These are phyloP conservation scores for Pichia sp. DNA, from an alignment of 1,139 yeast species.

Conservation along the genomic window DNA sequence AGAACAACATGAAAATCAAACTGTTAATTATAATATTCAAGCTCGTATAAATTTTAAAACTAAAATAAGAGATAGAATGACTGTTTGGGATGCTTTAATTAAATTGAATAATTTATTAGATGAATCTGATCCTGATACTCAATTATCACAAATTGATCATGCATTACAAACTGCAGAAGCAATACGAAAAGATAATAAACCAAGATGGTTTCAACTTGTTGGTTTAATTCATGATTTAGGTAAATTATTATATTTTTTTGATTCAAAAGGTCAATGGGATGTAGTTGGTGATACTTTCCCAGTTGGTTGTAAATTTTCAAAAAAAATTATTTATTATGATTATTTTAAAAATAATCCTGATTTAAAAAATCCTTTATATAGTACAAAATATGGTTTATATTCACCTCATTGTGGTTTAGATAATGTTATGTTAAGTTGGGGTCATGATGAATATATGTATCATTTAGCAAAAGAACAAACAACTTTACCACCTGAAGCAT, in stretches of 20 bases:
- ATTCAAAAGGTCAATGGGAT: slow-evolving; percentile 73
- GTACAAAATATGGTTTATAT: slow-evolving; percentile 62
- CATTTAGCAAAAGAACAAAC: slow-evolving; percentile 63
- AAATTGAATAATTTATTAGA: slow-evolving; percentile 57
- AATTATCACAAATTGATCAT: slow-evolving; percentile 67
- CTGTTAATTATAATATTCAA: slow-evolving; percentile 66
- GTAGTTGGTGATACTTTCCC: slow-evolving; percentile 78
- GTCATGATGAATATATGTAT: slow-evolving; percentile 75
- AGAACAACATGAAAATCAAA: slow-evolving; percentile 66
- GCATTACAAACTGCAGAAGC: slow-evolving; percentile 77
- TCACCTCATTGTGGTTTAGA: slow-evolving; percentile 61
- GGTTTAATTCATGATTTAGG: slow-evolving; percentile 71
- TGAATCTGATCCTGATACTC: slow-evolving; percentile 73
- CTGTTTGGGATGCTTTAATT: slow-evolving; percentile 67
- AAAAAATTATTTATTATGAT: slow-evolving; percentile 54
- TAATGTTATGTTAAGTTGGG: slow-evolving; percentile 72
- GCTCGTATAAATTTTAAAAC: slow-evolving; percentile 68
- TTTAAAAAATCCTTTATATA: slow-evolving; percentile 55
- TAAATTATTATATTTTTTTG: slow-evolving; percentile 60
- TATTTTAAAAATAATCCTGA: slow-evolving; percentile 59
- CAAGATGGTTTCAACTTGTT: slow-evolving; percentile 71
- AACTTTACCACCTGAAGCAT: slow-evolving; percentile 55
- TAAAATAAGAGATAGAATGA: slow-evolving; percentile 56
- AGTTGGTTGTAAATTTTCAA: slow-evolving; percentile 62
- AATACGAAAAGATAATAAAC: slow-evolving; percentile 58